Conservation (phyloP, 1,284 basidiomycete genomes). For the Hemileia vastatrix region DNA sequence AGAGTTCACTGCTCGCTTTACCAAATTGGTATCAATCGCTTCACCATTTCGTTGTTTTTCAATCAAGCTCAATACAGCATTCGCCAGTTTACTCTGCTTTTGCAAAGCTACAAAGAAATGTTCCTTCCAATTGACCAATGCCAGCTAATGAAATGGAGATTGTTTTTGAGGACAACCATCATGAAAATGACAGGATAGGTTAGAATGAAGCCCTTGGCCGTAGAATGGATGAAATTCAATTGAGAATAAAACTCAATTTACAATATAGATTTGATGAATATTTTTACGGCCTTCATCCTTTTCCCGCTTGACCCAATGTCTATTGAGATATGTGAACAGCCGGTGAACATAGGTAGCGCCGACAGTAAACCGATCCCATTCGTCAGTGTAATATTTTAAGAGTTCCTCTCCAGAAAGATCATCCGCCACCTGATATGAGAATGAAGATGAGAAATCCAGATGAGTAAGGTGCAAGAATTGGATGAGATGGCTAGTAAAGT, state of each 20-base stretch:
- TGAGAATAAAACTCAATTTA: conserved; percentile 48
- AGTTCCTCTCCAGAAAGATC: conserved; percentile 73
- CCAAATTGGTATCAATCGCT: conserved; percentile 78
- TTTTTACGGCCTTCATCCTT: conserved; percentile 94
- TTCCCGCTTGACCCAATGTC: conserved; percentile 95
- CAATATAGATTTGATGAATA: conserved; percentile 91
- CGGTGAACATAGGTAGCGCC: conserved; percentile 78
- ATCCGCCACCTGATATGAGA: conserved; percentile 58
- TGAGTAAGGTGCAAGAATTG: conserved; percentile 24
- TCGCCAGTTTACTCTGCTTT: conserved; percentile 68
- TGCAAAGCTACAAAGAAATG: conserved; percentile 85
- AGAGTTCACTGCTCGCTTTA: conserved; percentile 93
- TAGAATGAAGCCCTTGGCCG: neutral
- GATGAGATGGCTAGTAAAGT: neutral
- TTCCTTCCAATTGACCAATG: conserved; percentile 88
- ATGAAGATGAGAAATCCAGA: neutral
- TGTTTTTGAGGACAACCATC: too few species aligned
- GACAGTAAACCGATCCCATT: conserved; percentile 94
- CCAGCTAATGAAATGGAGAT: conserved; percentile 57
- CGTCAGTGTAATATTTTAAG: conserved; percentile 76
- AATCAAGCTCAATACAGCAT: conserved; percentile 78
- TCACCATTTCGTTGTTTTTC: conserved; percentile 91
- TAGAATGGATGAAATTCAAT: neutral
- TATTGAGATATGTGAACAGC: conserved; percentile 49
- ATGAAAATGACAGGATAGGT: too few species aligned